Conservation (phyloP, 2,329 filamentous ascomycete genomes). For the Diaporthe sp. region DNA sequence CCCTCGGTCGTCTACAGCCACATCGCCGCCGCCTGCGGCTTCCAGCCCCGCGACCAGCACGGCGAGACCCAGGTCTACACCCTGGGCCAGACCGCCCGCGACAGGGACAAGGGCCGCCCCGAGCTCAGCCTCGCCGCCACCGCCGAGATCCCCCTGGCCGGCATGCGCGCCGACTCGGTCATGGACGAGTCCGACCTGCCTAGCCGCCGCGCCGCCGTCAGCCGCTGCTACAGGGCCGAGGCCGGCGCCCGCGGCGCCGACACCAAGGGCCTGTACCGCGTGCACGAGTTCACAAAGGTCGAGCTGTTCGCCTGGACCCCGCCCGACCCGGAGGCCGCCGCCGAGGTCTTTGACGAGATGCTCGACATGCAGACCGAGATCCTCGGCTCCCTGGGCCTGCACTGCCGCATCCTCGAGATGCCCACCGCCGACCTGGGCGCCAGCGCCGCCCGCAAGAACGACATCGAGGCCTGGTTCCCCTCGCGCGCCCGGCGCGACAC, state of each 20-base stretch:
- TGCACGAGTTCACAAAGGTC: slow-evolving; percentile 99
- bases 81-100: slow-evolving; percentile 76
- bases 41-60: slow-evolving; percentile 90
- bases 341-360: slow-evolving; percentile 84
- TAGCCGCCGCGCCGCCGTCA: slow-evolving; percentile 84
- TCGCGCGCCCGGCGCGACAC: slow-evolving; percentile 63
- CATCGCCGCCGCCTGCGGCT: slow-evolving; percentile 91
- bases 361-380: slow-evolving; percentile 89
- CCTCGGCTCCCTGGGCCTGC: slow-evolving; percentile 79
- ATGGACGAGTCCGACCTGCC: slow-evolving; percentile 78
- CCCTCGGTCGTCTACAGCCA: slow-evolving; percentile 93
- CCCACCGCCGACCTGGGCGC: slow-evolving; percentile 90
- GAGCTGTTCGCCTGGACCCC: slow-evolving; percentile 95
- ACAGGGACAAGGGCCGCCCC: slow-evolving; percentile 73
- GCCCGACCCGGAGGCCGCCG: slow-evolving; percentile 64
- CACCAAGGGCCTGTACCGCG: slow-evolving; percentile 94
- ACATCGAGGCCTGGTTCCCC: slow-evolving; percentile 96
- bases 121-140: slow-evolving; percentile 86
- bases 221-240: slow-evolving; percentile 95
- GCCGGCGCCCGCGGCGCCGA: slow-evolving; percentile 90
- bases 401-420: slow-evolving; percentile 94
- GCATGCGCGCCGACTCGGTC: slow-evolving; percentile 83
- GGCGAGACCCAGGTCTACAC: slow-evolving; percentile 94
- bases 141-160: slow-evolving; percentile 94
- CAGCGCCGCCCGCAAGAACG: slow-evolving; percentile 86